Evolutionary conservation across 2,329 filamentous ascomycete species (phyloP), one percentile per base, ranked within the genome.

Genomic region (Piedraia hortae): DNA sequence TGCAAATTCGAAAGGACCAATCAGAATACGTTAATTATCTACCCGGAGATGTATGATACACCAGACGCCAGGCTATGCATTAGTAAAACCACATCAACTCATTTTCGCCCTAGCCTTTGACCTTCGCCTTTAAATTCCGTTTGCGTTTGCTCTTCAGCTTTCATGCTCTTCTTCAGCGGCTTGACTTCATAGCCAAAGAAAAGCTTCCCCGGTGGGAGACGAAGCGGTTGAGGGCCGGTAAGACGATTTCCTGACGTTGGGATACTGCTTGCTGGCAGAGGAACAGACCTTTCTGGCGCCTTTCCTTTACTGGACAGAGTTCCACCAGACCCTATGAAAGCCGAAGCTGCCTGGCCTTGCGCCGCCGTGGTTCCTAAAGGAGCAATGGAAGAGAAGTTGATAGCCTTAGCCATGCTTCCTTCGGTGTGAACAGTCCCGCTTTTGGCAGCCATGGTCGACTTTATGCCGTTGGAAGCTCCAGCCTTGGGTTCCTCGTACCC

Each of bases 181-280:
- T 72, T 89, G 41, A 90, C 60, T 38, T 89, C 71, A 38, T 93
- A 97, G 3, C 85, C 85, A 31, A 97, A 89, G 54, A 97, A 97
- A 4, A 97, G 56, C 47, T 91, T 89, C 36, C 85, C 85, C 0
- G 73, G 70, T 0, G 75, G 62, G 22, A 97, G 45, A 13, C 85
- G 61, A 5, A 97, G 56, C 3, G 82, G 78, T 40, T 85, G 73
- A 0, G 82, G 78, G 0, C 78, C 80, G 31, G 82, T 78, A 8
- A 57, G 65, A 28, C 60, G 50, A 21, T 51, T 42, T 3, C 39
- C 34, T 21, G 28, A 39, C 16, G 35, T 27, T 18, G 49, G 49
- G 18, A 30, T 28, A 57, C 12, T 52, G 57, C 29, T 28, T 36
- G 9, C 62, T 57, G 29, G 30, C 1, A 73, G 59, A 0, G 78